phyloP scores from a whole-genome alignment of 1,284 basidiomycete genomes.

The Ceratobasidium sp. region DNA sequence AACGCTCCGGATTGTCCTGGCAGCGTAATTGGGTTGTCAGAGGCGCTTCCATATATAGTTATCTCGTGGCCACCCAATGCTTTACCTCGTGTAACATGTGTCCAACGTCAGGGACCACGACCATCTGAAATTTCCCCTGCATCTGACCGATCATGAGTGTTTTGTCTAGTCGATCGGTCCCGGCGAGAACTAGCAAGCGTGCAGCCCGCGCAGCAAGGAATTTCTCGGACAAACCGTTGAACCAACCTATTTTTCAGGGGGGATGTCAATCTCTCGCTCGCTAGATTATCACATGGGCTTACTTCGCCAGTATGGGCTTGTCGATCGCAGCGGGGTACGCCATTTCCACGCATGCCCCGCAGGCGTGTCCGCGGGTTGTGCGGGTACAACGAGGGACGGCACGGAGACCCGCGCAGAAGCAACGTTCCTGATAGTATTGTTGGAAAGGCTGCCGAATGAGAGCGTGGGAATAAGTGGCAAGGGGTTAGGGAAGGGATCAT shows the following conservation, averaged over 20 bases:
- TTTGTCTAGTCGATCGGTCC: constrained; percentile 92
- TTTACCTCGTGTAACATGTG: constrained; percentile 94
- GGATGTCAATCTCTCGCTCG: too few species aligned
- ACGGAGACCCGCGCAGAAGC: constrained; percentile 88
- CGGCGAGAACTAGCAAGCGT: constrained; percentile 89
- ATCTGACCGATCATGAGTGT: constrained; percentile 98
- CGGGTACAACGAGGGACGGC: constrained; percentile 76
- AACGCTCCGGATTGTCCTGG: constrained; percentile 85
- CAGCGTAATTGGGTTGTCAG: too few species aligned
- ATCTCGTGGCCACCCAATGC: background rate
- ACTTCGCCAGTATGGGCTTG: constrained; percentile 93
- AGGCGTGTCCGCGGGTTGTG: constrained; percentile 59
- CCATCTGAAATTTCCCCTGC: constrained; percentile 97
- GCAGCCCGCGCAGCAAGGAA: constrained; percentile 86
- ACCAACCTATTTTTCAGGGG: constrained; percentile 78
- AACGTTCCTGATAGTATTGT: constrained; percentile 83
- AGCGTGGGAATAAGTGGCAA: background rate
- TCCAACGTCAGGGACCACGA: constrained; percentile 87
- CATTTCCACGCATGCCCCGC: constrained; percentile 68
- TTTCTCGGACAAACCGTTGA: constrained; percentile 80
- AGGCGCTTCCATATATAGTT: background rate
- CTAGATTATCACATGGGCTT: constrained; percentile 52
- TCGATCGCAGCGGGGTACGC: constrained; percentile 87
- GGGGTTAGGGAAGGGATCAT: background rate
- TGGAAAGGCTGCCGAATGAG: constrained; percentile 53